Percentiles rank a stretch among this genome's conserved stretches.
phyloP scores from a whole-genome alignment of 1,284 basidiomycete species.

The Fomitopsis schrenkii region DNA sequence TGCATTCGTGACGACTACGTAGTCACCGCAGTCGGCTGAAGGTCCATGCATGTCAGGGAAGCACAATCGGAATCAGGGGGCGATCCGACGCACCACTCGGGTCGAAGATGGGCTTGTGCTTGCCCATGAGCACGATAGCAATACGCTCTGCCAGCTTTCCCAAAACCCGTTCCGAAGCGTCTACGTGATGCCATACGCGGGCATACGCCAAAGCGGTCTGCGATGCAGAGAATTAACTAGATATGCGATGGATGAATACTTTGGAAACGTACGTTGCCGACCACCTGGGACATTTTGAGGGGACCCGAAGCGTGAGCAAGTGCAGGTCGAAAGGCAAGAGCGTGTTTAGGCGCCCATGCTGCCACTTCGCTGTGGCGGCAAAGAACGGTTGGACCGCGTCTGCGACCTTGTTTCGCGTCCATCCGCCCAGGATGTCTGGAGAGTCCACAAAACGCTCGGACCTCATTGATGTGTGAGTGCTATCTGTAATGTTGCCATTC shows the following conservation, averaged over 20 bases:
- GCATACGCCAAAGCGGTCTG: constrained; percentile 93
- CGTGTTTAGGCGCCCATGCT: constrained; percentile 5
- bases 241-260: neutral
- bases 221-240: neutral
- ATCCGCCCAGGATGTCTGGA: constrained; percentile 32
- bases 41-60: neutral
- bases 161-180: constrained; percentile 85
- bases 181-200: constrained; percentile 94
- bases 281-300: constrained; percentile 51
- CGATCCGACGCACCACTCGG: constrained; percentile 66
- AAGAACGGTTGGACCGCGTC: neutral
- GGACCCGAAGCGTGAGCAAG: neutral
- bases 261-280: constrained; percentile 55
- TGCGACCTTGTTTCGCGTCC: constrained; percentile 2
- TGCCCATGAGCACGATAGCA: constrained; percentile 96
- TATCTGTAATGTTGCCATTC: neutral
- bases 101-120: constrained; percentile 98
- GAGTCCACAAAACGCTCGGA: constrained; percentile 46
- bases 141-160: constrained; percentile 94
- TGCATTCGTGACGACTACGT: constrained; percentile 94
- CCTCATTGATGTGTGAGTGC: constrained; percentile 52
- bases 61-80: neutral
- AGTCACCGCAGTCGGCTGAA: constrained; percentile 93
- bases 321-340: constrained; percentile 4
- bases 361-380: constrained; percentile 7